Percentiles rank a stretch among this genome's conserved stretches.
Evolutionary conservation across 352 stramenopile genomes (phyloP).

Genomic region (Globisporangium takayamanum): DNA sequence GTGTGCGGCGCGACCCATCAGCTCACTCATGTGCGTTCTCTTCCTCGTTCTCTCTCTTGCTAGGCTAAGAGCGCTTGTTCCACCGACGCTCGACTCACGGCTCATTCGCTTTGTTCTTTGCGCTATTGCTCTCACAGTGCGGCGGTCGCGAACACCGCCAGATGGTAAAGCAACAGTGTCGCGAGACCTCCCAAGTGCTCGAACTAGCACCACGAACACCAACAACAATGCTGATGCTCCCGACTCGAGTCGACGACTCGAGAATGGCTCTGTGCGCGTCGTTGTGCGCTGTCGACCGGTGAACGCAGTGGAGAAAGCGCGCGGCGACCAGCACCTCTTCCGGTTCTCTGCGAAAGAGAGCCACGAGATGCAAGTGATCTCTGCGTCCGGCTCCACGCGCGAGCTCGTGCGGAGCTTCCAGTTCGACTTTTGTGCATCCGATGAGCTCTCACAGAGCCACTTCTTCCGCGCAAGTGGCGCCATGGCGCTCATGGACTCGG

Average conservation of each 20-base stretch:
- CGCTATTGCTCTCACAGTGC: neutral
- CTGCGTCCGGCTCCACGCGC: constrained; percentile 23
- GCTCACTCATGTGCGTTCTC: neutral
- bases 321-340: constrained; percentile 46
- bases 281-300: constrained; percentile 60
- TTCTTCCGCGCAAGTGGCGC: constrained; percentile 66
- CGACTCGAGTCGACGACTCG: constrained; percentile 6
- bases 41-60: no score
- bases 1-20: constrained; percentile 9
- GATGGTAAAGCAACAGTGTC: neutral
- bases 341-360: constrained; percentile 43
- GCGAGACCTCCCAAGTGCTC: neutral
- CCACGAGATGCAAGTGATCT: constrained; percentile 52
- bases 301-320: constrained; percentile 37
- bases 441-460: constrained; percentile 45
- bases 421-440: constrained; percentile 66
- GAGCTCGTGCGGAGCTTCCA: constrained; percentile 74
- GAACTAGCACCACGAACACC: neutral
- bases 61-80: no score
- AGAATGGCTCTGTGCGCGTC: constrained; percentile 37
- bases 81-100: neutral
- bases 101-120: neutral
- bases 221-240: neutral
- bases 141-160: constrained; percentile 7
- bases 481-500: constrained; percentile 53